Conservation (phyloP, 805 yeast genomes). For the Starmera dryadoides region DNA sequence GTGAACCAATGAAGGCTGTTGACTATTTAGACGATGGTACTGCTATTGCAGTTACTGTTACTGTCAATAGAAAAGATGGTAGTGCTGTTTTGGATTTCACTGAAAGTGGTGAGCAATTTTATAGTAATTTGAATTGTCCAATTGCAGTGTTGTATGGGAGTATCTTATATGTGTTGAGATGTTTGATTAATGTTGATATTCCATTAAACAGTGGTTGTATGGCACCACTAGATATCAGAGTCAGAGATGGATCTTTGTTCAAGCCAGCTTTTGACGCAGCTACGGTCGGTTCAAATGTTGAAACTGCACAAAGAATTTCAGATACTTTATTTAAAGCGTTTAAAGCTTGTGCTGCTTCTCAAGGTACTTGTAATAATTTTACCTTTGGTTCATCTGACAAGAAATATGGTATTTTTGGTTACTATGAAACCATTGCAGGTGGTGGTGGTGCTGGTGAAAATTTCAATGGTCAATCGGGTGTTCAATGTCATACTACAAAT, state of each 20-base stretch:
- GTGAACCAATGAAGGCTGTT: slow-evolving; percentile 31
- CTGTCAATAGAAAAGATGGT: slow-evolving; percentile 30
- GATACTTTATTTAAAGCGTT: slow-evolving; percentile 48
- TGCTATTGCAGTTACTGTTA: slow-evolving; percentile 33
- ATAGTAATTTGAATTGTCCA: slow-evolving; percentile 49
- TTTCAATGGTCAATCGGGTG: slow-evolving; percentile 39
- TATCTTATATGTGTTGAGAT: slow-evolving; percentile 45
- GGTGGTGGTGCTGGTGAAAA: slow-evolving; percentile 54
- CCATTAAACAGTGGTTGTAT: slow-evolving; percentile 54
- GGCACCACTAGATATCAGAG: slow-evolving; percentile 32
- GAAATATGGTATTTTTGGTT: slow-evolving; percentile 33
- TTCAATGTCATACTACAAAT: slow-evolving; percentile 48
- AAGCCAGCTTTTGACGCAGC: slow-evolving; percentile 36
- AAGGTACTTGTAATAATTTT: slow-evolving; percentile 51
- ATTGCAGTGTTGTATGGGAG: slow-evolving; percentile 46
- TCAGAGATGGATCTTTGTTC: slow-evolving; percentile 27
- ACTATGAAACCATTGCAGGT: slow-evolving; percentile 49
- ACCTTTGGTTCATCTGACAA: slow-evolving; percentile 46
- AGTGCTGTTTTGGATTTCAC: slow-evolving; percentile 44
- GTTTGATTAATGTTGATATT: slow-evolving; percentile 43
- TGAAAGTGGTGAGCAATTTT: slow-evolving; percentile 44
- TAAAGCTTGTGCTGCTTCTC: slow-evolving; percentile 50
- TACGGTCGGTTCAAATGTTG: slow-evolving; percentile 46
- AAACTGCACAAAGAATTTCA: slow-evolving; percentile 49
- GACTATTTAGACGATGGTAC: slow-evolving; percentile 55